Conservation (phyloP, 2,329 filamentous ascomycete genomes). For the Calonectria crousiana region DNA sequence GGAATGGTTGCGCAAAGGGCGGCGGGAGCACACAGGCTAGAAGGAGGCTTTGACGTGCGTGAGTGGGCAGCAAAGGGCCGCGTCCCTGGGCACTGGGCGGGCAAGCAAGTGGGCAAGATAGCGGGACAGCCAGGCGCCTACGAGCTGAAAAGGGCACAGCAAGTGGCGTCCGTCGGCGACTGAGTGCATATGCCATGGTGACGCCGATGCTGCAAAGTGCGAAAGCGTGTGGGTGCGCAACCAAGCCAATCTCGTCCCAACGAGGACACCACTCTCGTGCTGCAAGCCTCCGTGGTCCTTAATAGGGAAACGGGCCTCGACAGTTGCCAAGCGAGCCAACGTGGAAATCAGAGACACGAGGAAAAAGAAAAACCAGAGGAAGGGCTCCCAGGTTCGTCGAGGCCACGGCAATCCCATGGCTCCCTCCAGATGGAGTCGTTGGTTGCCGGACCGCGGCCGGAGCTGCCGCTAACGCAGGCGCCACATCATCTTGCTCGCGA, state of each 20-base stretch:
- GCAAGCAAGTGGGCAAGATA: neutral
- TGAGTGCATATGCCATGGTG: neutral
- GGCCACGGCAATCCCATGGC: neutral
- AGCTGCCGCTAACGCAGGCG: constrained; percentile 24
- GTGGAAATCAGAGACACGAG: neutral
- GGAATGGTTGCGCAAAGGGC: constrained; percentile 11
- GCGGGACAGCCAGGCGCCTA: constrained; percentile 1
- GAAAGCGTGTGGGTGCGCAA: neutral
- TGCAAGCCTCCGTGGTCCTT: neutral
- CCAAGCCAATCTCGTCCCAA: neutral
- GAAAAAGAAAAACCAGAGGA: constrained; percentile 3
- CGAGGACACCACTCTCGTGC: neutral
- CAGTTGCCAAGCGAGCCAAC: neutral
- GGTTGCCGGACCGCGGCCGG: constrained; percentile 20
- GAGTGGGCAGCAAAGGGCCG: constrained; percentile 4
- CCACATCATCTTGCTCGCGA: constrained; percentile 24
- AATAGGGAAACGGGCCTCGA: neutral
- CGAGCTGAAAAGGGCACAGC: constrained; percentile 18
- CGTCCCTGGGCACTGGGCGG: neutral
- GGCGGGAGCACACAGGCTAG: constrained; percentile 9
- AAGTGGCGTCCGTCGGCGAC: constrained; percentile 6
- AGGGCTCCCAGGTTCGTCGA: neutral
- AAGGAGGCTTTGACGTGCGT: constrained; percentile 9
- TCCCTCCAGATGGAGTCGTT: constrained; percentile 12
- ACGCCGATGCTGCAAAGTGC: neutral